Evolutionary conservation across 352 stramenopile species (phyloP), one percentile per base, ranked within the genome.

Genomic region (Aphanomyces astaci): DNA sequence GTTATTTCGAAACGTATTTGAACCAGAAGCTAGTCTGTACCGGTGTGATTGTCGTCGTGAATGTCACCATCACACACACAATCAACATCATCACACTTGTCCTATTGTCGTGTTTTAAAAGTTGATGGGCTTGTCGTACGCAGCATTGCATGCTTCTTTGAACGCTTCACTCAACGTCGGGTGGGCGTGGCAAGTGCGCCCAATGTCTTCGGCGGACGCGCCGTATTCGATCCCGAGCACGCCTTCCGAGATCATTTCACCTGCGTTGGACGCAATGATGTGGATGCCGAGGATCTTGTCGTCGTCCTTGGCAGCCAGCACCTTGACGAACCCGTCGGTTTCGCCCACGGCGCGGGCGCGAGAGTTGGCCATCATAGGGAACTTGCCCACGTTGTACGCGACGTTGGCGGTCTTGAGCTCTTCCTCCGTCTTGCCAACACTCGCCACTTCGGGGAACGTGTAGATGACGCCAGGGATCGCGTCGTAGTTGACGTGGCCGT

Each of bases 221-320:
- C 97, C 97, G 79, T 99, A 99, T 81, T 99, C 97, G 75, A 99
- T 98, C 57, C 89, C 97, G 68, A 99, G 86, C 28, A 99, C 96
- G 53, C 91, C 97, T 76, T 99, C 97, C 28, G 96, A 88, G 79
- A 99, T 99, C 94, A 99, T 98, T 78, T 99, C 97, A 57, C 96
- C 97, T 39, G 97, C 97, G 81, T 99, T 99, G 63, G 95, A 94
- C 69, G 96, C 97, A 63, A 99, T 98, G 75, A 99, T 99, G 85
- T 99, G 97, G 63, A 98, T 89, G 63, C 97, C 97, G 11, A 99
- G 84, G 77, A 99, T 98, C 67, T 92, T 89, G 81, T 99, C 97
- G 28, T 96, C 99, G 63, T 90, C 85, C 81, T 98, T 98, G 81
- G 99, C 96, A 7, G 94, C 86, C 39, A 99, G 78, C 48, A 99